Conservation (phyloP, 495 filamentous ascomycete species). For the Penicillium turbatum region DNA sequence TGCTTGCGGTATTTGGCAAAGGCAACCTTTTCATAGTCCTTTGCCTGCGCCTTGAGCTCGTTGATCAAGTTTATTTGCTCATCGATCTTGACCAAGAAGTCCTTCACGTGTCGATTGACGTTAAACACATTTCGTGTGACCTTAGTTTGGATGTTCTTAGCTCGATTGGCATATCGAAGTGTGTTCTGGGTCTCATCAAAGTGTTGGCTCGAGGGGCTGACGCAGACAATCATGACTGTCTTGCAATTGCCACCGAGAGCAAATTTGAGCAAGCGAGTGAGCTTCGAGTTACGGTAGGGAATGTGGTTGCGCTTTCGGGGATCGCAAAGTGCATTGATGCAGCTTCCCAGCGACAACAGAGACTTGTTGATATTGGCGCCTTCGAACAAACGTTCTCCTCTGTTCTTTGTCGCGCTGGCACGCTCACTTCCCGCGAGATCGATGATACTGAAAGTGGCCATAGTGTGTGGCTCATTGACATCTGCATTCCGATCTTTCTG, state of each 20-base stretch:
- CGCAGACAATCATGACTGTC: constrained; percentile 99
- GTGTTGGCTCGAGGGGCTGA: constrained; percentile 92
- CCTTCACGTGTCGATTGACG: constrained; percentile 98
- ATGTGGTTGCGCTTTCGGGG: constrained; percentile 89
- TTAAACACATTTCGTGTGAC: constrained; percentile 98
- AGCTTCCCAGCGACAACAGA: constrained; percentile 88
- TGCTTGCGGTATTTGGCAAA: constrained; percentile 89
- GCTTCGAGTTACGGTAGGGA: constrained; percentile 95
- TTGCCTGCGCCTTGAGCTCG: constrained; percentile 87
- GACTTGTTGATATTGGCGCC: constrained; percentile 99
- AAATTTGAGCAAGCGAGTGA: constrained; percentile 95
- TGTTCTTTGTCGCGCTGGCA: constrained; percentile 94
- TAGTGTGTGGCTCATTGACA: constrained; percentile 91
- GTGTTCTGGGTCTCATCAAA: constrained; percentile 99
- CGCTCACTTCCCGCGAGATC: constrained; percentile 95
- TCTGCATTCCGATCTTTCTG: constrained; percentile 91
- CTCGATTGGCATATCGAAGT: constrained; percentile 92
- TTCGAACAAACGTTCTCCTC: constrained; percentile 86
- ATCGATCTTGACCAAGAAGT: constrained; percentile 96
- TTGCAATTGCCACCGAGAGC: constrained; percentile 96
- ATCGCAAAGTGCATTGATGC: constrained; percentile 98
- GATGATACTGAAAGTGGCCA: constrained; percentile 97
- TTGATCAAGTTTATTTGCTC: constrained; percentile 92
- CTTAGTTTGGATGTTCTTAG: constrained; percentile 99
- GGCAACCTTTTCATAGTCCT: constrained; percentile 78